Evolutionary conservation across 2,329 filamentous ascomycete species (phyloP).

Genomic region (Penicillium sp.): DNA sequence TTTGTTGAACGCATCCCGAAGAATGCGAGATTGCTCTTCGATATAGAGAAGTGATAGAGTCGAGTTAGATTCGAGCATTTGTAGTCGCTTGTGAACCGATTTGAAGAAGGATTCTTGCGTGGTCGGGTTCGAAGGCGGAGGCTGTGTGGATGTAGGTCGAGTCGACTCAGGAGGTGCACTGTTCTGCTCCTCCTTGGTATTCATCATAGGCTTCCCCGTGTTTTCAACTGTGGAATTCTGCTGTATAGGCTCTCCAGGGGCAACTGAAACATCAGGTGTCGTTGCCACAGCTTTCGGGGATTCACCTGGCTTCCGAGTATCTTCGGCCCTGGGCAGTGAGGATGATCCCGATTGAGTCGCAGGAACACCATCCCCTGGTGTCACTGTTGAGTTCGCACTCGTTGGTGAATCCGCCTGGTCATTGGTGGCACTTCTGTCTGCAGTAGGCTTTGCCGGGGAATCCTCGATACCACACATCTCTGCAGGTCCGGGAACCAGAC

Average conservation of each 20-base stretch:
- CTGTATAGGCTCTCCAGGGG: constrained; percentile 16
- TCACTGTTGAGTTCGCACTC: constrained; percentile 7
- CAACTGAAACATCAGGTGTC: constrained; percentile 14
- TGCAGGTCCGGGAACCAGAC: not conserved
- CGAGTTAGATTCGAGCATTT: constrained; percentile 85
- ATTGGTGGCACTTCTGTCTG: constrained; percentile 14
- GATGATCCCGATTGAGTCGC: constrained; percentile 5
- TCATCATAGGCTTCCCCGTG: constrained; percentile 18
- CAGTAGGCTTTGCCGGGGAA: constrained; percentile 3
- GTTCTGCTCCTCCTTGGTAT: constrained; percentile 30
- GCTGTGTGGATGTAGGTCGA: constrained; percentile 43
- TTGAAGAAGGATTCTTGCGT: constrained; percentile 99
- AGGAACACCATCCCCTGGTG: constrained; percentile 3
- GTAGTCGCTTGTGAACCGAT: constrained; percentile 84
- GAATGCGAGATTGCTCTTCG: constrained; percentile 85
- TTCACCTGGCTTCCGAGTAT: constrained; percentile 19
- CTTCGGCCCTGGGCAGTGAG: constrained; percentile 11
- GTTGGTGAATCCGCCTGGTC: constrained; percentile 20
- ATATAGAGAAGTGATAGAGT: constrained; percentile 93
- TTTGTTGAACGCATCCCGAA: constrained; percentile 79
- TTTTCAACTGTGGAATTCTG: constrained; percentile 23
- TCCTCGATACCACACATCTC: constrained; percentile 20
- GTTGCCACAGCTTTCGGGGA: constrained; percentile 12
- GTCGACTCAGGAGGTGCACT: constrained; percentile 28
- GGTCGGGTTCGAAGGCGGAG: constrained; percentile 61